Base-by-base conservation (phyloP, 2,329 filamentous ascomycete species). In the Macrophomina phaseolina region DNA sequence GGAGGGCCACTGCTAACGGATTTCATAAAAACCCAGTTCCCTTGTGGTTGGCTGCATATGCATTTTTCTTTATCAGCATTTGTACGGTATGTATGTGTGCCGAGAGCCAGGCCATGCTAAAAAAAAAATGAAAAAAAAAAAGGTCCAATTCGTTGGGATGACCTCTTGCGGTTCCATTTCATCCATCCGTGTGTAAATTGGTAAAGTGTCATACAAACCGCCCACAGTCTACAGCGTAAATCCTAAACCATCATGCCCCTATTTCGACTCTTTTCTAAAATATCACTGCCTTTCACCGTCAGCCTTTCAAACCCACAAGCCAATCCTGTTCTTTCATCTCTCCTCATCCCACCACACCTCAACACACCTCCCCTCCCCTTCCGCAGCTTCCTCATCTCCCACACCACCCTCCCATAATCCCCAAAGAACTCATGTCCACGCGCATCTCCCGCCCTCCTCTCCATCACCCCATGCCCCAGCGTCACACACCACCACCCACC, bases 391-490 rank as follows among this genome's bases (percentile, higher is more conserved):
- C n/a, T 42, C 40, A 65, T 12, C 12, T 56, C 63, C 40, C 45
- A 9, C 40, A n/a, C 28, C 16, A 55, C 65, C 45, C 36, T 63
- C 2, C 73, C 70, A 56, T 86, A 85, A 65, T 85, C 77, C 1
- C 87, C 87, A 67, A 88, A 84, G 75, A 88, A 89, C 4, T 65
- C 68, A 71, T 89, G 87, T 0, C 81, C 81, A 28, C 87, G 79
- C 1, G 79, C 75, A 70, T 85, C 82, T 34, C 76, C 73, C 2
- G 70, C 72, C 0, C 72, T 76, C 1, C 67, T 65, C 2, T 52
- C 56, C 1, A 76, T 73, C 23, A 88, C 52, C 0, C 87, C 87
- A 70, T 90, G 87, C 0, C 87, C 88, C 12, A 90, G 76, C 0
- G 87, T 86, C 1, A 87, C 86, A 14, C 83, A 87, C 82, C 84